Base-by-base conservation (phyloP, 371 early-diverging fungal species). In the Haplosporangium sp. region DNA sequence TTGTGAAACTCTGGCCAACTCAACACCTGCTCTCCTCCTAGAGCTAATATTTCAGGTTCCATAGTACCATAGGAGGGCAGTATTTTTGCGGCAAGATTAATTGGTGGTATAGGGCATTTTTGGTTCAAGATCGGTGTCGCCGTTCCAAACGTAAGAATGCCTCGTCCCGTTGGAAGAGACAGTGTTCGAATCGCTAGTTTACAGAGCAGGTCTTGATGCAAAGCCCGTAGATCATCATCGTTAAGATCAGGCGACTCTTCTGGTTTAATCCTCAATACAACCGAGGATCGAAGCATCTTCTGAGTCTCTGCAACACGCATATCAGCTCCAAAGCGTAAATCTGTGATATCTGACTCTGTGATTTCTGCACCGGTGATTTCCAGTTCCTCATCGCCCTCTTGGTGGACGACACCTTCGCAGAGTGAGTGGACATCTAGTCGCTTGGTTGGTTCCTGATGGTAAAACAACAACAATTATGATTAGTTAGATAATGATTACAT, bases 1-100 rank as follows among this genome's bases (percentile, higher is more conserved):
- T 92, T 90, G 78, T 97, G 96, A 70, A 97, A 96, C 7, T 88
- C 83, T 0, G 96, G 93, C 97, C 97, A 97, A 40, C 88, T 86
- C 37, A 81, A 15, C 2, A 86, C 47, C 4, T 85, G 73, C 3
- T 92, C 90, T 4, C 85, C 72, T 2, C 83, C 83, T 19, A 85
- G 72, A 0, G 77, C 34, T 1, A 77, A 47, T n/a, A 87, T 83
- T 11, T 91, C 93, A 0, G 90, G 71, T 19, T 83, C 79, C 3
- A 91, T 85, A 17, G 86, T 72, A 1, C 89, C 86, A 45, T 88
- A 88, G 10, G 88, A 57, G 0, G 95, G 93, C 3, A 91, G 73
- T 4, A 96, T 77, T 27, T 89, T 90, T 10, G 89, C 94, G 6
- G 89, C 74, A 0, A 92, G 83, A 0, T 58, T 84, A 17, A 95